These are phyloP conservation scores for Chlorella sp. DNA, from an alignment of 139 green algal species.

Conservation along the genomic window DNA sequence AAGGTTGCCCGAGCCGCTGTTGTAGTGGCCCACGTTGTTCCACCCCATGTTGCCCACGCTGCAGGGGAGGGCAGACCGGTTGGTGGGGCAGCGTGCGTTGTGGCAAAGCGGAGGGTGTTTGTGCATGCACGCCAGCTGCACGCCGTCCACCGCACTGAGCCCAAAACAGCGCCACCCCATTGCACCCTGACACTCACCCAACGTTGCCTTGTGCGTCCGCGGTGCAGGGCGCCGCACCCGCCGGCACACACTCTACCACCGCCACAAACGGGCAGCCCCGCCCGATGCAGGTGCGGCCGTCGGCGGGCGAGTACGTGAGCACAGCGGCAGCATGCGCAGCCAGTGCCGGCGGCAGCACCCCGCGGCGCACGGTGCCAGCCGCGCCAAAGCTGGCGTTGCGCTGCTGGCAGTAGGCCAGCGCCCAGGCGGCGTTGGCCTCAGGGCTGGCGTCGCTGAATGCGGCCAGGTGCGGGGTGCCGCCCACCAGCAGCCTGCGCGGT, in stretches of 20 bases:
- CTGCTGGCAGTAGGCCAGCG: slow-evolving; percentile 13
- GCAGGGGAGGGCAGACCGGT: not conserved
- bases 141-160: not conserved
- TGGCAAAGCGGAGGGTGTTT: not conserved
- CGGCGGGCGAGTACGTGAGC: not conserved
- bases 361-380: slow-evolving; percentile 2
- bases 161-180: not conserved
- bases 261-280: slow-evolving; percentile 2
- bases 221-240: not conserved
- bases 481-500: not conserved
- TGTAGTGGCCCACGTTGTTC: slow-evolving; percentile 23
- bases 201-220: slow-evolving; percentile 12
- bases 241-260: slow-evolving; percentile 12
- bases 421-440: not conserved
- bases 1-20: slow-evolving; percentile 5
- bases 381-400: not conserved
- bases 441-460: not conserved
- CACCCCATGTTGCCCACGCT: slow-evolving; percentile 14
- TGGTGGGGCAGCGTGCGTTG: not conserved
- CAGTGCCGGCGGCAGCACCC: not conserved
- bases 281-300: not conserved
- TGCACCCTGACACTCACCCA: slow-evolving; percentile 21
- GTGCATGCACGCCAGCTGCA: not conserved
- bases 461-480: not conserved
- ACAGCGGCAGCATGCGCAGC: not conserved